Conservation (phyloP, 257 asterid species). For the Craterostigma plantagineum region DNA sequence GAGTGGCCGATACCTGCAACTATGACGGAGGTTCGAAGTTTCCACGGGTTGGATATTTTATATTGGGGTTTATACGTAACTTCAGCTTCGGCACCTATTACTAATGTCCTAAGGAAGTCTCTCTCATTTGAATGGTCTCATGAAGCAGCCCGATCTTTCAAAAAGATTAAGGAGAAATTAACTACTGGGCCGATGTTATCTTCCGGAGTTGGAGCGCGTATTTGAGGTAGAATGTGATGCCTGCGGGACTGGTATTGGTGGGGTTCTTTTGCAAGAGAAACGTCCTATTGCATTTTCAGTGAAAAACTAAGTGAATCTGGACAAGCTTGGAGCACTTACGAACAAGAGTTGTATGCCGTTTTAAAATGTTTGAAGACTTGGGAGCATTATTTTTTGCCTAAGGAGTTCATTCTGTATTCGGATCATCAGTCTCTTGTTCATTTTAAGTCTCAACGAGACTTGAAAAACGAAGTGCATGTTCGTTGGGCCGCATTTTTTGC, state of each 20-base stretch:
- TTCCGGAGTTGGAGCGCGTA: too few species aligned
- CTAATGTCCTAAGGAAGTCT: background rate
- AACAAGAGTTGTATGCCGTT: background rate
- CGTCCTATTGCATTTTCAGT: background rate
- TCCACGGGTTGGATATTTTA: background rate
- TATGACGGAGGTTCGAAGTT: background rate
- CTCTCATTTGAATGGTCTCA: background rate
- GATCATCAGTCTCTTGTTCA: background rate
- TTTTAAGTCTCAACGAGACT: background rate
- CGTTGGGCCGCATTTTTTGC: background rate
- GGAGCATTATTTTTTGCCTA: background rate
- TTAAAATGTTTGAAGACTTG: background rate
- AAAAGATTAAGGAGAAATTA: background rate
- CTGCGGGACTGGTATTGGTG: background rate
- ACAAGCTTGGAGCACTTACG: background rate
- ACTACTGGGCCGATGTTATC: background rate
- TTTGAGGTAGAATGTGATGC: too few species aligned
- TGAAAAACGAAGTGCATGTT: background rate
- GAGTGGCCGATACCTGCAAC: background rate
- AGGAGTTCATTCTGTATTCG: background rate
- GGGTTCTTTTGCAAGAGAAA: background rate
- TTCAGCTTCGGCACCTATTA: background rate
- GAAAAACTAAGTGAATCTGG: background rate
- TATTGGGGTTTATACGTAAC: background rate
- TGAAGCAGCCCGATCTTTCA: background rate